Evolutionary conservation across 106 monocot genomes (phyloP).

Genomic region (Posidonia australis): DNA sequence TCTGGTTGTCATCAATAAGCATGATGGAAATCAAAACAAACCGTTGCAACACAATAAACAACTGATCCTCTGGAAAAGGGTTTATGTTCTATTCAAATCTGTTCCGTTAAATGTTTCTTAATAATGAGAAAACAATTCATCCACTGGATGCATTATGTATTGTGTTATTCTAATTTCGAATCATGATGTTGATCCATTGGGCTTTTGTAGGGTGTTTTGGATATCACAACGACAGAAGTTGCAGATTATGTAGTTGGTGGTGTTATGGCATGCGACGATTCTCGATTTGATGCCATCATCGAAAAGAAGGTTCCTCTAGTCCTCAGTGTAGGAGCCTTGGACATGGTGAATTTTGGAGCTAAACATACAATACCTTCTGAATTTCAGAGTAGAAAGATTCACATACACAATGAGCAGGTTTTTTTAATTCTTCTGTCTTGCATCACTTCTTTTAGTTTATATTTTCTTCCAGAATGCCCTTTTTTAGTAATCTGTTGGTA

Average conservation of each 20-base stretch:
- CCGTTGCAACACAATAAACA: too few species aligned
- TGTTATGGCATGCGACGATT: conserved; percentile 74
- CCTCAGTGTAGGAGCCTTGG: conserved; percentile 83
- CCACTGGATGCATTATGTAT: too few species aligned
- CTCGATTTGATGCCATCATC: conserved; percentile 74
- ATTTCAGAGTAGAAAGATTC: conserved; percentile 61
- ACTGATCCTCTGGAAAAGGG: too few species aligned
- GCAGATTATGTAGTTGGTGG: conserved; percentile 93
- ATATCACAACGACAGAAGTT: conserved; percentile 93
- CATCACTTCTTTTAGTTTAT: neutral
- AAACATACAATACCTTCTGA: conserved; percentile 59
- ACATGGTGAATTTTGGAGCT: conserved; percentile 96
- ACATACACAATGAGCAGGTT: conserved; percentile 89
- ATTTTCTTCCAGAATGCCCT: conserved; percentile 1
- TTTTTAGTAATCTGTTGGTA: neutral
- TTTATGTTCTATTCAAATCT: too few species aligned
- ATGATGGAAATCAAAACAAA: too few species aligned
- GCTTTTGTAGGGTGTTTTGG: conserved; percentile 72
- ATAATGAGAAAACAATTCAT: too few species aligned
- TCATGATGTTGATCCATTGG: neutral
- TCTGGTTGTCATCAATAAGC: too few species aligned
- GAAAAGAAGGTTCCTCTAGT: conserved; percentile 80
- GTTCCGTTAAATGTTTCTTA: too few species aligned
- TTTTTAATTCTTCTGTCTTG: neutral
- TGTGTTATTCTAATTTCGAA: too few species aligned